Percentiles rank a stretch among this genome's conserved stretches.
These are phyloP conservation scores for Phialemoniopsis sp. DNA, from an alignment of 2,329 filamentous ascomycete species.

Conservation along the genomic window DNA sequence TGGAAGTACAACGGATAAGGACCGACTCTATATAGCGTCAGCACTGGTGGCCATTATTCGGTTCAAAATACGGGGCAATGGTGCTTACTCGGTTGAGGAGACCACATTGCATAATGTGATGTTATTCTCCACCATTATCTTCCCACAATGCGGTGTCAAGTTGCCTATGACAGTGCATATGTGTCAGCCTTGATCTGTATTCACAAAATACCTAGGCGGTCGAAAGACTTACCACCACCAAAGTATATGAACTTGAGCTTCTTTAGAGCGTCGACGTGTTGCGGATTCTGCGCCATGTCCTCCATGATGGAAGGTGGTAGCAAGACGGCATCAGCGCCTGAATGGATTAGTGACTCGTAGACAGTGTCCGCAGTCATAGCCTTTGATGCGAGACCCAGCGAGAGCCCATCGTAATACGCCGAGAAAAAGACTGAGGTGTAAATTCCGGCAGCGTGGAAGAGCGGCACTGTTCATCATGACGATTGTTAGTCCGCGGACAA, in stretches of 20 bases:
- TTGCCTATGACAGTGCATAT: too few relatives aligned
- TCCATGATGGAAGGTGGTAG: slow-evolving; percentile 36
- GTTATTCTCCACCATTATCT: slow-evolving; percentile 26
- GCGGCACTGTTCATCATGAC: slow-evolving; percentile 23
- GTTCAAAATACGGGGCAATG: too few relatives aligned
- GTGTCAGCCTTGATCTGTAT: too few relatives aligned
- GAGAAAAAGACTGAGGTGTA: slow-evolving; percentile 13
- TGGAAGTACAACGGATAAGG: slow-evolving; percentile 29
- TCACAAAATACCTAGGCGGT: too few relatives aligned
- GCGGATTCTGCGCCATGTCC: slow-evolving; percentile 30
- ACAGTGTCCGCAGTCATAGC: slow-evolving; percentile 28
- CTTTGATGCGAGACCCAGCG: slow-evolving; percentile 22
- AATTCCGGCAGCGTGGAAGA: slow-evolving; percentile 32
- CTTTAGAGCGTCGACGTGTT: slow-evolving; percentile 21
- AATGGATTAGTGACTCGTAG: slow-evolving; percentile 21
- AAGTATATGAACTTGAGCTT: slow-evolving; percentile 27
- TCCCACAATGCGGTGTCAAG: too few relatives aligned
- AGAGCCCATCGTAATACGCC: slow-evolving; percentile 23
- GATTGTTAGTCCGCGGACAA: neutral
- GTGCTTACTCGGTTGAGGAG: slow-evolving; percentile 33
- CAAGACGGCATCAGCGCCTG: slow-evolving; percentile 17
- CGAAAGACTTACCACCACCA: slow-evolving; percentile 28
- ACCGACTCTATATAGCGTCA: slow-evolving; percentile 24
- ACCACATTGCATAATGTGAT: slow-evolving; percentile 29
- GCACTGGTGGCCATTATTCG: too few relatives aligned